Conservation (phyloP, 1,284 basidiomycete species). For the Macrocystidia cucumis region DNA sequence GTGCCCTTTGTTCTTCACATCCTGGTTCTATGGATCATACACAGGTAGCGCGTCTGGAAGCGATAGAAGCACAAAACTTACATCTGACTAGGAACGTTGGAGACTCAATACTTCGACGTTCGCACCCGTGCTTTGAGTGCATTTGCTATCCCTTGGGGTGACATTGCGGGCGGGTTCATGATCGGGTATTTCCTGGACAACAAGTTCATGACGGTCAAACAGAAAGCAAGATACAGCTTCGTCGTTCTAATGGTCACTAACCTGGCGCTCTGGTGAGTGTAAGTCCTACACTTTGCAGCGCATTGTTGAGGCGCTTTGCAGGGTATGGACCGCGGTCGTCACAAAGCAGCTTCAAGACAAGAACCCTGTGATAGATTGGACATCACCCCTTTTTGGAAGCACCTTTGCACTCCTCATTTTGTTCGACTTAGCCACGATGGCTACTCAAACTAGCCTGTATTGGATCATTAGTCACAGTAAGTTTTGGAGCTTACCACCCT, state of each 20-base stretch:
- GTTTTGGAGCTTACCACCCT: conserved; percentile 4
- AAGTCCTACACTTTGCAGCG: not conserved
- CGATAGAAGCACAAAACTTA: not conserved
- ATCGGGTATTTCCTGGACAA: conserved; percentile 24
- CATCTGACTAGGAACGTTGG: conserved; percentile 16
- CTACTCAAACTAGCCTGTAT: conserved; percentile 21
- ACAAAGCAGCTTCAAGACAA: conserved; percentile 22
- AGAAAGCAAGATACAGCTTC: conserved; percentile 22
- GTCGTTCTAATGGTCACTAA: conserved; percentile 21
- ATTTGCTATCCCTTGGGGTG: conserved; percentile 22
- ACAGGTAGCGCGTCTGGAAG: conserved; percentile 13
- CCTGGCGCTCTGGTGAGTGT: conserved; percentile 15
- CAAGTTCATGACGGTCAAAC: conserved; percentile 19
- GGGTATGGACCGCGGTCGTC: conserved; percentile 25
- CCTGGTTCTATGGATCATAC: conserved; percentile 26
- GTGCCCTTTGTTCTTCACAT: conserved; percentile 24
- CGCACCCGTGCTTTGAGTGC: conserved; percentile 22
- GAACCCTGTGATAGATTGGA: conserved; percentile 24
- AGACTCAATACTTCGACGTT: conserved; percentile 25
- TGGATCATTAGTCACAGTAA: conserved; percentile 24
- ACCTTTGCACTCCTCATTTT: conserved; percentile 22
- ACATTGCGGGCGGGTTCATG: conserved; percentile 22
- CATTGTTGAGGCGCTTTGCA: no score
- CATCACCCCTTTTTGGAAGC: conserved; percentile 18
- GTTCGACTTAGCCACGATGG: conserved; percentile 25